Conservation (phyloP, 2,329 filamentous ascomycete species). For the Lecanosticta acicola region DNA sequence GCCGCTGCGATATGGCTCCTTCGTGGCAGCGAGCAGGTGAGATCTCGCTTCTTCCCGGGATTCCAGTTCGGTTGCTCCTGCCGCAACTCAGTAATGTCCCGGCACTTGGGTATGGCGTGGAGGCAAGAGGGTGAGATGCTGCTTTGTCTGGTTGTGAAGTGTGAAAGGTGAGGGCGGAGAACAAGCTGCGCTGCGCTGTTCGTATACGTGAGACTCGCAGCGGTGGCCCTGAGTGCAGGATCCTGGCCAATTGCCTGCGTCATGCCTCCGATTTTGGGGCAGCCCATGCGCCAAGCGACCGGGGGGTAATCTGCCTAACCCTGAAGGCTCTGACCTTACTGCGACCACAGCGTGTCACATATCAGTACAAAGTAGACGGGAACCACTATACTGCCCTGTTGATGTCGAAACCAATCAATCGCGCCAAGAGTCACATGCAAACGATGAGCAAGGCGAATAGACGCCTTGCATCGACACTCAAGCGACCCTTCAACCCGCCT, state of each 20-base stretch:
- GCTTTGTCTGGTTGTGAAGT: no score
- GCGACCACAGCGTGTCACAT: neutral
- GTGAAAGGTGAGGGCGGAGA: no score
- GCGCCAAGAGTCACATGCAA: no score
- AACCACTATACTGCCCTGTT: no score
- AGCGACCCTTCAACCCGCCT: neutral
- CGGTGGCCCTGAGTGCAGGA: neutral
- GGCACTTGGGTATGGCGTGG: no score
- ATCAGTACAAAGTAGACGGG: no score
- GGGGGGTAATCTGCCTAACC: neutral
- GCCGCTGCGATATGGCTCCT: neutral
- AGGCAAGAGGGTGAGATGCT: no score
- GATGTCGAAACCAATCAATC: no score
- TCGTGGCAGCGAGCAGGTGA: no score
- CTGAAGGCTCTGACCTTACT: neutral
- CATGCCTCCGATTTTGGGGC: conserved; percentile 1
- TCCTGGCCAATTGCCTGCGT: conserved; percentile 1
- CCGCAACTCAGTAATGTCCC: no score
- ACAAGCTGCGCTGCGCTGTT: neutral
- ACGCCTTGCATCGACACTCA: neutral
- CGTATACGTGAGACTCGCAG: neutral
- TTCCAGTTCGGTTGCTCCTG: no score
- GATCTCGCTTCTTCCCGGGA: no score
- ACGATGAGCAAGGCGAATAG: neutral
- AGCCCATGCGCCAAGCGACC: neutral